phyloP scores from a whole-genome alignment of 1,284 basidiomycete species.

The Xerocomus minutiporus region DNA sequence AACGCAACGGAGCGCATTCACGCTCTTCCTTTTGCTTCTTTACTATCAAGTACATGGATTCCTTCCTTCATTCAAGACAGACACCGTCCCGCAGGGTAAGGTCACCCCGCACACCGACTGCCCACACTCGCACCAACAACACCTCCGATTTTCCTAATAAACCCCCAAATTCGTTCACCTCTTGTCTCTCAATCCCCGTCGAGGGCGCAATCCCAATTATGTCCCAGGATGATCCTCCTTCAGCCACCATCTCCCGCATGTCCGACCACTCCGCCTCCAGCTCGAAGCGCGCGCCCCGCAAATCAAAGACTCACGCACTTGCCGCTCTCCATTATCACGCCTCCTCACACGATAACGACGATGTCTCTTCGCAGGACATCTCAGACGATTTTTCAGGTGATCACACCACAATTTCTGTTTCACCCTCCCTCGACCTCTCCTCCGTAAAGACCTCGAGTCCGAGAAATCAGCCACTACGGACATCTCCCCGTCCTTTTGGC shows the following conservation, averaged over 20 bases:
- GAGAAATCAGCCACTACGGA: slow-evolving; percentile 37
- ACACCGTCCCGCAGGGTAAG: slow-evolving; percentile 31
- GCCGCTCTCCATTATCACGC: slow-evolving; percentile 68
- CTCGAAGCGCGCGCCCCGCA: slow-evolving; percentile 67
- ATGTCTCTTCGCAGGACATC: slow-evolving; percentile 36
- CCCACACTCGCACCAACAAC: slow-evolving; percentile 24
- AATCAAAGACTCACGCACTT: slow-evolving; percentile 81
- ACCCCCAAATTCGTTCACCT: slow-evolving; percentile 42
- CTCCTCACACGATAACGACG: slow-evolving; percentile 49
- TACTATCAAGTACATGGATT: slow-evolving; percentile 8
- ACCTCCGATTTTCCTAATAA: slow-evolving; percentile 38
- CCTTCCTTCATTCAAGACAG: slow-evolving; percentile 16
- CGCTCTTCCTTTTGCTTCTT: slow-evolving; percentile 10
- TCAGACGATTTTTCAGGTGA: slow-evolving; percentile 45
- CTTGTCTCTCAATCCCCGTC: slow-evolving; percentile 50
- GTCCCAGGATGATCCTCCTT: slow-evolving; percentile 24
- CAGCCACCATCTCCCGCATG: slow-evolving; percentile 17
- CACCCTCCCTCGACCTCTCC: slow-evolving; percentile 59
- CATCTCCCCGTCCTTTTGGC: slow-evolving; percentile 68
- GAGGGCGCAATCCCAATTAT: slow-evolving; percentile 46
- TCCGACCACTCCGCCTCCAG: slow-evolving; percentile 35
- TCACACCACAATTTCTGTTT: slow-evolving; percentile 55
- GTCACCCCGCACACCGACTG: slow-evolving; percentile 28
- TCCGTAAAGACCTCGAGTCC: slow-evolving; percentile 64
- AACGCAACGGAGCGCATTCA: slow-evolving; percentile 20